Percentiles rank a stretch among this genome's conserved stretches.
phyloP scores from a whole-genome alignment of 768 basidiomycete genomes.

The Trametes cinnabarina region DNA sequence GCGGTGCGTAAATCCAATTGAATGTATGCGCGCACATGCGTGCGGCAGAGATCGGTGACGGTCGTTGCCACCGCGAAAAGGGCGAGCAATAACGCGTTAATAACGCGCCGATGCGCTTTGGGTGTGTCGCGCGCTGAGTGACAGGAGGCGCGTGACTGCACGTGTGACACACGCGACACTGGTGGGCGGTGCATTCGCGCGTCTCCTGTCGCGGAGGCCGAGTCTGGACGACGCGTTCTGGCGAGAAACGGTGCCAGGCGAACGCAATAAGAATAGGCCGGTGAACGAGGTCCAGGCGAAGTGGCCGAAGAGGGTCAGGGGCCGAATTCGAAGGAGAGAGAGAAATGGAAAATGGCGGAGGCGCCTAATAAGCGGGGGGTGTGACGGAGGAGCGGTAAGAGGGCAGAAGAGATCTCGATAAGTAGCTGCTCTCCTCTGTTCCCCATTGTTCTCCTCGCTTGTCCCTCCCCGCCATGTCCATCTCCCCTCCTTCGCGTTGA shows the following conservation, averaged over 20 bases:
- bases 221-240: not conserved
- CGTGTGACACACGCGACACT: constrained; percentile 6
- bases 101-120: not conserved
- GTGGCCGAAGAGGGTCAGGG: not conserved
- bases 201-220: not conserved
- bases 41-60: not conserved
- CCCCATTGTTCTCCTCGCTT: constrained; percentile 23
- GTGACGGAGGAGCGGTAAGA: constrained; percentile 5
- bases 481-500: constrained; percentile 21
- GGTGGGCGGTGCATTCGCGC: not conserved
- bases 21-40: not conserved
- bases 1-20: not conserved
- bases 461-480: constrained; percentile 12
- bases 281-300: not conserved
- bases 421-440: constrained; percentile 13
- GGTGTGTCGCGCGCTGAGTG: not conserved
- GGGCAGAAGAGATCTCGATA: not conserved
- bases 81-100: not conserved
- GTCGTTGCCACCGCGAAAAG: not conserved
- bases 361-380: not conserved
- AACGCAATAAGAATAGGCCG: not conserved
- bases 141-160: constrained; percentile 1
- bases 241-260: not conserved
- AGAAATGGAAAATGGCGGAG: constrained; percentile 2
- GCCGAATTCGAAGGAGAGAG: not conserved